Conservation (phyloP, 805 yeast genomes). For the Kregervanrija fluxuum region DNA sequence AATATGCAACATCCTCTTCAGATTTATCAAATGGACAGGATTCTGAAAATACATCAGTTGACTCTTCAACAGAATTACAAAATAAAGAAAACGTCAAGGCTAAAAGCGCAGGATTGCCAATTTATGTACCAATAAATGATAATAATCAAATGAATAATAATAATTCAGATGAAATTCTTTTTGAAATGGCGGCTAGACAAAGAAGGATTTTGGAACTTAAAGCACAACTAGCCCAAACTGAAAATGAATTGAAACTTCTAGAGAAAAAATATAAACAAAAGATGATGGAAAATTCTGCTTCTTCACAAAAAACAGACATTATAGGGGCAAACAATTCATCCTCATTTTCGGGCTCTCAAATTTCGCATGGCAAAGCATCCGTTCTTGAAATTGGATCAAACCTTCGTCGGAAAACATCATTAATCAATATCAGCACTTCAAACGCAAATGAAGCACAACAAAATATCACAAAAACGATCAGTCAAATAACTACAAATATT, state of each 20-base stretch:
- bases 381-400: background rate
- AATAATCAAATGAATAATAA: background rate
- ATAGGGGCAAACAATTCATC: no score
- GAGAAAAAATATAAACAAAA: constrained; percentile 26
- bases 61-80: background rate
- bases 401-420: constrained; percentile 5
- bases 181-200: constrained; percentile 43
- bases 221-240: constrained; percentile 34
- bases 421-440: constrained; percentile 7
- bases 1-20: background rate
- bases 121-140: constrained; percentile 29
- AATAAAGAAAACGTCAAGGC: no score
- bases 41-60: background rate
- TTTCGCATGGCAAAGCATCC: background rate
- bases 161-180: constrained; percentile 22
- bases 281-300: background rate
- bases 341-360: no score
- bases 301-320: no score
- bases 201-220: constrained; percentile 44
- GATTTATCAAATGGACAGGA: background rate
- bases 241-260: constrained; percentile 30
- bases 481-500: constrained; percentile 19
- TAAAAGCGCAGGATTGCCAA: constrained; percentile 24
- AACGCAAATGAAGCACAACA: constrained; percentile 6
- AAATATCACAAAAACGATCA: constrained; percentile 15